Conservation (phyloP, 2,329 filamentous ascomycete species). For the Coniochaeta sp. region DNA sequence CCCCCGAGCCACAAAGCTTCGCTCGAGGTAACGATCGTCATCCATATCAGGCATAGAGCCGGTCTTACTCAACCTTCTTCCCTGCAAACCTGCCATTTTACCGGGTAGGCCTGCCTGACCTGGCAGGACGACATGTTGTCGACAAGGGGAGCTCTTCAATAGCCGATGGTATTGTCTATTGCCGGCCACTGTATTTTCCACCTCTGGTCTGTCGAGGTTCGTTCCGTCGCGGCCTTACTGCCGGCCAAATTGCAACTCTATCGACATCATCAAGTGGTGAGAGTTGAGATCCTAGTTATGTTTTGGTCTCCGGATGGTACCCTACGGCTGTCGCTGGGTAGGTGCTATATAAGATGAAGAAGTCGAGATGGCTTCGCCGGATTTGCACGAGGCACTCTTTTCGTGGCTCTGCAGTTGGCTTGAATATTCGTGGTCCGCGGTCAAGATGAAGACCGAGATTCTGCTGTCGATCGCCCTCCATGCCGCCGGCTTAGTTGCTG, state of each 20-base stretch:
- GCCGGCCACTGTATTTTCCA: not conserved
- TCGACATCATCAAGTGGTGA: not conserved
- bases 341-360: not conserved
- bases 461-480: slow-evolving; percentile 3
- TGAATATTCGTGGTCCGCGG: not conserved
- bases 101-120: not conserved
- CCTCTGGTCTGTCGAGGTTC: not conserved
- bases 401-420: not conserved
- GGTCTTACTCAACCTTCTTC: not conserved
- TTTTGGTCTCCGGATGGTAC: not conserved
- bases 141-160: not conserved
- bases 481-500: slow-evolving; percentile 4
- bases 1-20: not conserved
- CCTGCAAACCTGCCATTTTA: not conserved
- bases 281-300: not conserved
- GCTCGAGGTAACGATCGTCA: not conserved
- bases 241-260: not conserved
- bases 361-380: not conserved
- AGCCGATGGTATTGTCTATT: not conserved
- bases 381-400: not conserved
- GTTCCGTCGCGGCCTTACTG: not conserved
- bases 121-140: no score
- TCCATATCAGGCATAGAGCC: not conserved
- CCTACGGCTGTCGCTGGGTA: not conserved
- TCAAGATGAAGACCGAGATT: not conserved